Base-by-base conservation (phyloP, 306 rosid species). In the Biancaea sappan region DNA sequence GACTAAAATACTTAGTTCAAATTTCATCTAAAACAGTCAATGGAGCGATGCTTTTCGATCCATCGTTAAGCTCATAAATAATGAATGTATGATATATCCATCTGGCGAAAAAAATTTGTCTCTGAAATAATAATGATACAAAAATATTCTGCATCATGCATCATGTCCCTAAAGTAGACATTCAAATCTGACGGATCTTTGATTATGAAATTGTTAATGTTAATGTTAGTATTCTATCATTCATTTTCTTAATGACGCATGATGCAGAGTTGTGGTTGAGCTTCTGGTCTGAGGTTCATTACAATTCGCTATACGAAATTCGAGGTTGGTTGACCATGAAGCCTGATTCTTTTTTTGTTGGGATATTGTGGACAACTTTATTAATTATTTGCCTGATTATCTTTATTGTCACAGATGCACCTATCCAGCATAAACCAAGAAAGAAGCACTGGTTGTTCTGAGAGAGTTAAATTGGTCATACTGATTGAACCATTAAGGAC, bases 281-380 rank as follows among this genome's bases (percentile, higher is more conserved):
- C 81, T 87, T 87, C 84, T 90, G 98, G 98, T 87, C 94, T 44
- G 94, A 87, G 88, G 85, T 87, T 59, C 91, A 89, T 74, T 89
- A 85, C 84, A 89, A 87, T 81, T 85, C 94, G 56, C 50, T 89
- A 37, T 83, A 85, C 57, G 90, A 68, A 69, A 72, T 81, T 38
- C 84, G 58, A 87, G 98, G 98, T 93, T 50, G 28, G 81, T 77
- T 32, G 41, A 47, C 19, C 57, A 47, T 60, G 40, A 57, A 28
- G 53, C 44, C 43, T 24, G 21, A 19, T 32, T 61, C 46, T 25
- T 46, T 26, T 43, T 37, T 66, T 10, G 32, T 48, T 22, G 6
- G 73, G 26, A 47, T 50, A 22, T 34, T 22, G 10, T 29, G 48
- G 61, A 62, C n/a, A n/a, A 75, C 2, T 28, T 8, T 19, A 54